Evolutionary conservation across 2,329 filamentous ascomycete species (phyloP), one percentile per base, ranked within the genome.

Genomic region (Trichothecium sympodiale): DNA sequence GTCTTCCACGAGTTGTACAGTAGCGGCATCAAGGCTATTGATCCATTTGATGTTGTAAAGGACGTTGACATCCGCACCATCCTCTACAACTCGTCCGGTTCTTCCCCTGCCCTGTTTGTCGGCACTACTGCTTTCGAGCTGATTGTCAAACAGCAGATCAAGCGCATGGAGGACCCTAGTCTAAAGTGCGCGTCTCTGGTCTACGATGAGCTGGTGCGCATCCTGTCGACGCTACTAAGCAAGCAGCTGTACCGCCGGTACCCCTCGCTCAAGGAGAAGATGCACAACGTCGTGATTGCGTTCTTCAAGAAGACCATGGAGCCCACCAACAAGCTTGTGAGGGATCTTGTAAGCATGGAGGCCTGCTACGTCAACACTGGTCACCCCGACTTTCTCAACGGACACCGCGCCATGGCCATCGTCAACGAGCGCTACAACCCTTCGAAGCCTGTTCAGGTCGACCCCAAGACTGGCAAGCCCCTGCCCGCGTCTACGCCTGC

Each of bases 271-370:
- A 96, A 96, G 71, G 91, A 98, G 69, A 95, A 94, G 65, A 84
- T 98, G 61, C 88, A 98, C 58, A 69, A 71, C 10, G 88, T 94
- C 12, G 89, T 96, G 34, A 91, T 98, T 48, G 53, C 67, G 8
- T 98, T 98, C 63, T 96, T 95, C 71, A 96, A 96, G 66, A 94
- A 94, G 66, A 80, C 86, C 36, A 94, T 96, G 84, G 87, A 95
- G 36, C 91, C 91, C 6, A 94, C 91, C 27, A 96, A 95, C 67
- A 96, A 96, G 71, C 74, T 98, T 33, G 91, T 98, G 38, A 79
- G 67, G 51, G 91, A 98, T 55, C 71, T 98, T 29, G 89, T 98
- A 17, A 65, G 80, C 8, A 98, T 98, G 91, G 91, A 98, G 60
- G 67, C 88, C 12, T 93, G 85, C 65, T 98, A 98, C 59, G 83